Conservation (phyloP, 129 eudicot species). For the Artemisia annua region DNA sequence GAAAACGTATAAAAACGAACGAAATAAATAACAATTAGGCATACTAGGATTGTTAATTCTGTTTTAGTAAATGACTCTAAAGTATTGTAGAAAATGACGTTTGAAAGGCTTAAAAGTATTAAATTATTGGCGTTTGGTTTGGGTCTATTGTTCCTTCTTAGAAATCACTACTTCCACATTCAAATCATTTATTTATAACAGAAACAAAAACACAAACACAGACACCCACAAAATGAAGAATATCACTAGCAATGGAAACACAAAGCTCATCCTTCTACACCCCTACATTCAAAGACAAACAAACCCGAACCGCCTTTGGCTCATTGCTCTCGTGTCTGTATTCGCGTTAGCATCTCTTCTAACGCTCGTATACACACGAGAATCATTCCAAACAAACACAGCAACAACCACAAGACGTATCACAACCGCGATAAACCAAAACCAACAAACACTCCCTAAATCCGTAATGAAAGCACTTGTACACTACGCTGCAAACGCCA, state of each 20-base stretch:
- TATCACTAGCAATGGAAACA: slow-evolving; percentile 56
- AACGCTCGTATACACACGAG: slow-evolving; percentile 84
- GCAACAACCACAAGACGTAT: slow-evolving; percentile 26
- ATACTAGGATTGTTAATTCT: no score
- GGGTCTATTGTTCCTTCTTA: slow-evolving; percentile 16
- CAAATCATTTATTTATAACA: not conserved
- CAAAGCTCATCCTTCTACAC: slow-evolving; percentile 89
- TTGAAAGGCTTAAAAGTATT: no score
- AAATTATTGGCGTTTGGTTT: no score
- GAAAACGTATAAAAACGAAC: no score
- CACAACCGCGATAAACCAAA: slow-evolving; percentile 21
- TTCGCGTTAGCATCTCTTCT: slow-evolving; percentile 68
- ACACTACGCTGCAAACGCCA: slow-evolving; percentile 76
- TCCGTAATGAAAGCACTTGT: slow-evolving; percentile 69
- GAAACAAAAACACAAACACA: not conserved
- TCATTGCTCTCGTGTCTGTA: slow-evolving; percentile 65
- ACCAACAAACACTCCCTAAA: slow-evolving; percentile 49
- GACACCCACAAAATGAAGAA: slow-evolving; percentile 50
- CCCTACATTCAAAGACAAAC: slow-evolving; percentile 97
- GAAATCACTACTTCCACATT: slow-evolving; percentile 29
- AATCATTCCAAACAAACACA: slow-evolving; percentile 50
- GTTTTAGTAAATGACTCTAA: no score
- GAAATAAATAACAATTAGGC: no score
- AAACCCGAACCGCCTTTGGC: slow-evolving; percentile 72
- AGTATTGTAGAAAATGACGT: no score